Base-by-base conservation (phyloP, 2,329 filamentous ascomycete species). In the Dothideomycetes sp. region DNA sequence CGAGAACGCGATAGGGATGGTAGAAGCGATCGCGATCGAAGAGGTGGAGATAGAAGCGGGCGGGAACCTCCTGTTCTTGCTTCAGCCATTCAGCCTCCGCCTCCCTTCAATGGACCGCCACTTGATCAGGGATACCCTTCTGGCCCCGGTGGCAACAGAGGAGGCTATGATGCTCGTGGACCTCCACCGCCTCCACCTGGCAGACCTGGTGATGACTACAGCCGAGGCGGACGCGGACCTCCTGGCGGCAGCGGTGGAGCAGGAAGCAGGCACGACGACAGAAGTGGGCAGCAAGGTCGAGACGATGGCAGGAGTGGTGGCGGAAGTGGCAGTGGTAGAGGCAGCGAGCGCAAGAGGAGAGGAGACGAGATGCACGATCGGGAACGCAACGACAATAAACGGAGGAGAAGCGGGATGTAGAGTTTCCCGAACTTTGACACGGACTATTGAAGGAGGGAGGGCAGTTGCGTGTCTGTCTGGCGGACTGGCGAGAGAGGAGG, bases 301-400 rank as follows among this genome's bases (percentile, higher is more conserved):
- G 22, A 31, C 5, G 18, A 36, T n/a, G 19, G 27, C 2, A 34
- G 33, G 7, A 15, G 38, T 29, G 11, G 39, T 18, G 38, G 38
- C 5, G 8, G 17, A 16, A 35, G 33, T 10, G 11, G 22, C 3
- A 32, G 19, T 5, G 24, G 36, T 7, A 34, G 40, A 39, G 32
- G 32, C n/a, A 40, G 42, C 17, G 36, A 30, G 5, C 37, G 45
- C 32, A 47, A 47, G 37, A 44, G 38, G 16, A 46, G 44, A 27
- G 46, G 29, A 2, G 45, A 46, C 15, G 47, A 40, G 5, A 40
- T 34, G 32, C 33, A 12, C 18, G 36, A 32, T 27, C 34, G 45
- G 17, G 40, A 31, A 17, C 19, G 37, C 1, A 19, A 39, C 10
- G 37, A 44, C n/a, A 40, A 38, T 3, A 49, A 45, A 17, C 39